Evolutionary conservation across 192 early-diverging fungal species (phyloP), one percentile per base, ranked within the genome.

Genomic region (Coemansia sp.): DNA sequence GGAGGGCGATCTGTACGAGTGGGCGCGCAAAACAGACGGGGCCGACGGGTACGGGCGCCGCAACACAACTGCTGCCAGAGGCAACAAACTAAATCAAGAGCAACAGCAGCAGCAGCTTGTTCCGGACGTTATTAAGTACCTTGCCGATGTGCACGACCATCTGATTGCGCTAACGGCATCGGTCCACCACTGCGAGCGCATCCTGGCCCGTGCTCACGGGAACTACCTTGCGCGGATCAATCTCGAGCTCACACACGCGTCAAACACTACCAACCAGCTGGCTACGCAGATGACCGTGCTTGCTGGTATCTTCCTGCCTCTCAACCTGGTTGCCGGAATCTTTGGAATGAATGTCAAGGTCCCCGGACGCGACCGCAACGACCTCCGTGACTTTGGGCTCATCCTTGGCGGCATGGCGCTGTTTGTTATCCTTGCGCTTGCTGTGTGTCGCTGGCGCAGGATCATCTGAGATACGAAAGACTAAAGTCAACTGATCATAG

Each of bases 141-240:
- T 75, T 62, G 69, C 67, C 0, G 66, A 71, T 56, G 69, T 72
- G 38, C 73, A 78, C 72, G 85, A 86, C 84, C 94, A 95, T 56
- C 84, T 95, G 45, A 82, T 93, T 37, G 91, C 92, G 16, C 89
- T 94, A 89, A 76, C 89, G 2, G 91, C 91, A 56, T 93, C 91
- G 45, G 75, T 93, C 47, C 84, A 84, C 40, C 93, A 94, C 76
- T 94, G 89, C 74, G 93, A 96, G 68, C 85, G 87, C 43, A 93
- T 91, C 40, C 80, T 96, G 42, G 84, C 89, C 7, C 71, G 93
- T 21, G 84, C 90, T 0, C 92, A 96, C 72, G 85, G 86, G 21
- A 96, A 96, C 75, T 96, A 94, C 69, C 79, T 96, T 26, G 93
- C 93, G 15, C 91, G 93, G 63, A 92, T 95, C 60, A 88, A 86